Evolutionary conservation across 2,329 filamentous ascomycete genomes (phyloP), one percentile per base, ranked within the genome.

Genomic region (Colletotrichum neosansevieriae): DNA sequence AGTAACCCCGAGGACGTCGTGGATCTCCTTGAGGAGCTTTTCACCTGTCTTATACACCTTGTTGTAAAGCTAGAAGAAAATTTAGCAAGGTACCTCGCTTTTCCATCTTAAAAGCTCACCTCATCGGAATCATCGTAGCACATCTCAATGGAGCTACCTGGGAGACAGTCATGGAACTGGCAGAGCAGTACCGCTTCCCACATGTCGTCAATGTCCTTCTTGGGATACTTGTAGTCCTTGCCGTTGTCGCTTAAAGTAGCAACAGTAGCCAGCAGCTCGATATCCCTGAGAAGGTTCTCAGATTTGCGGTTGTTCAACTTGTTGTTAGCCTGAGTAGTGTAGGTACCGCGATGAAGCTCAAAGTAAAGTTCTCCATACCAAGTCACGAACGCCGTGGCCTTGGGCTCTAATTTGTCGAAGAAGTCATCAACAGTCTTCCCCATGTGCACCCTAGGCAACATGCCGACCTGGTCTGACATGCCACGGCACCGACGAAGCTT

Each of bases 341-440:
- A 98, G 12, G 95, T 98, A 60, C 96, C 96, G 69, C 96, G 92
- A 78, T 99, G 96, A 56, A 99, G 87, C 80, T 99, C 96, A 78
- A 99, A 97, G 82, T 99, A 99, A 9, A 99, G 86, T 81, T 99
- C 96, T 47, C 96, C 96, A 77, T 97, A 97, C 96, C 96, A 99
- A 1, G 96, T 98, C 24, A 94, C 92, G 61, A 98, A 91, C 17
- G 93, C 86, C 3, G 89, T 79, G 32, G 89, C 89, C 81, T 94
- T 97, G 79, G 91, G 88, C 78, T 97, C 91, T 3, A 99, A 84
- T 58, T 88, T 87, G 73, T 92, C 92, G 76, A 98, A 98, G 84
- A 98, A 98, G 74, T 97, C 93, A 69, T 99, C 95, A 15, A 98
- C 96, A 1, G 92, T 94, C 61, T 90, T 88, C 44, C 94, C 95